Base-by-base conservation (phyloP, 495 filamentous ascomycete species). In the Penicillium argentinense region DNA sequence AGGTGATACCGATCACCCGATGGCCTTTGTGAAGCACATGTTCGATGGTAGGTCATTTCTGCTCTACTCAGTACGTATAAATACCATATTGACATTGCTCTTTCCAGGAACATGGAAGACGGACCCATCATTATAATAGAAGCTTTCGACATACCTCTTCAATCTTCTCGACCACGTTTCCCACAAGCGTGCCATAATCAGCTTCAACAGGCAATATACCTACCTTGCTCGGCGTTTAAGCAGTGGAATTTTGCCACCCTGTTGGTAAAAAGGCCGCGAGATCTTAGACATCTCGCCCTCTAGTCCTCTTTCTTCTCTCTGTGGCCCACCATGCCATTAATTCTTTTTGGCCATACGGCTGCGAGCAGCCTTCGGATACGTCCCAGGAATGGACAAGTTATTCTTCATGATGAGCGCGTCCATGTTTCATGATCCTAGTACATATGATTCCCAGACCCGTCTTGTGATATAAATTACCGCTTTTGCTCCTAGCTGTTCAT, bases 11-110 rank as follows among this genome's bases (percentile, higher is more conserved):
- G 91, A 97, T 57, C 85, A 97, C 59, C 90, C 91, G 5, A 93
- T 97, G 89, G 93, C 93, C 3, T 97, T 96, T 74, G 93, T 98
- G 44, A 89, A 95, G 70, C 93, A 98, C 67, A 83, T 91, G 33
- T 98, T 98, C 70, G 90, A 92, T 76, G 93, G 93, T 97, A 64
- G 11, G 66, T 59, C 14, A 30, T 33, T 5, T 24, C 3, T 41
- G 9, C 19, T 14, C 13, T 19, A 5, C 17, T 24, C 17, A 6
- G 19, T 34, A 3, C n/a, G 2, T 19, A 7, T 18, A 11, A n/a
- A 18, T 24, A 22, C 5, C 13, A 26, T 9, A 23, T 21, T 43
- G 14, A 45, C 41, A 30, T 9, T 39, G n/a, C 16, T 21, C 22
- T n/a, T 41, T 18, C 21, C 30, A 70, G 67, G 67, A 18, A 55